Base-by-base conservation (phyloP, 352 stramenopile genomes). In the Blastocystis sp. region DNA sequence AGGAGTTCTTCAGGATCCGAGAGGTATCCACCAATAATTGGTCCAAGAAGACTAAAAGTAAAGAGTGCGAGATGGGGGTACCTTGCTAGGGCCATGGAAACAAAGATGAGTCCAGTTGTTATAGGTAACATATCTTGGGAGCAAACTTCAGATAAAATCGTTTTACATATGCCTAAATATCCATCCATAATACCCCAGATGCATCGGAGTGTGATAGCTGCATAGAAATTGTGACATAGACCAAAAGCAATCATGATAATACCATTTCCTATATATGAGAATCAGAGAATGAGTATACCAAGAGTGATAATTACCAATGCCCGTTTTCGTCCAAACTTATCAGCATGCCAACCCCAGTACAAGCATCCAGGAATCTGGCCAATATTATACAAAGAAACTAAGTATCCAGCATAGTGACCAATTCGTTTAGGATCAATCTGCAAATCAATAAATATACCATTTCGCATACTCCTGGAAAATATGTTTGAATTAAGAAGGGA, bases 121-220 rank as follows among this genome's bases (percentile, higher is more conserved):
- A 84, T 15, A 33, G 48, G 48, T 53, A 84, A 37, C 73, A 84
- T 84, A 30, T 84, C 73, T 35, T 54, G 15, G 2, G 73, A 84
- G 24, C 78, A 89, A 1, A 89, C 62, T 30, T 89, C 78, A 15
- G 60, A 44, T 3, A 89, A 42, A 17, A 89, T 27, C 6, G 78
- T 89, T 40, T 89, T 89, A 53, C 60, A 89, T n/a, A 89, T 79
- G 0, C 78, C 78, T 27, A 89, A 19, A 27, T 89, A 89, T 6
- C 78, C 78, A 30, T 89, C 78, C 4, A 24, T 42, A 15, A 89
- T 59, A 59, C 78, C 78, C 78, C 78, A 89, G 11, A 89, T 3
- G 17, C 73, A 62, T 27, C 78, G 78, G 57, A 89, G 33, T 9
- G 66, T 56, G 40, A 89, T 79, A 1, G 78, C 78, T 30, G 57